Percentiles rank a stretch among this genome's conserved stretches.
These are phyloP conservation scores for Pichia sp. DNA, from an alignment of 1,139 yeast genomes.

Conservation along the genomic window DNA sequence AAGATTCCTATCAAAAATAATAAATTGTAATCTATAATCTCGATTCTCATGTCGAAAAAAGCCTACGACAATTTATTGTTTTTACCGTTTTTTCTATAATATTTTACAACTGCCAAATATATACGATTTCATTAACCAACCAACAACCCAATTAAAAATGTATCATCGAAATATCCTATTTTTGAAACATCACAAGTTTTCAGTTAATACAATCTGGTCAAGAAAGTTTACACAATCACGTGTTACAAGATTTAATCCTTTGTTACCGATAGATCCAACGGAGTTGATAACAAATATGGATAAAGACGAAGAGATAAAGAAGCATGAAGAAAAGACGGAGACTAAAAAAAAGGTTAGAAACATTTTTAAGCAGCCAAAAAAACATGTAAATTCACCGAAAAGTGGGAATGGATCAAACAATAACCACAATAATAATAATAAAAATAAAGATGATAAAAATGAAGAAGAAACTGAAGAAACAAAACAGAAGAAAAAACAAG, in stretches of 20 bases:
- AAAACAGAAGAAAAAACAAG: constrained; percentile 10
- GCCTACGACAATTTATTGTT: too few species aligned
- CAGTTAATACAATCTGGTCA: background rate
- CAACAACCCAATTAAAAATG: background rate
- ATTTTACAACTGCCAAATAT: too few species aligned
- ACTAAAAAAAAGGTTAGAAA: constrained; percentile 5
- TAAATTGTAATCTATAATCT: too few species aligned
- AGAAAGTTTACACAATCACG: constrained; percentile 2
- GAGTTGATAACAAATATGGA: constrained; percentile 12
- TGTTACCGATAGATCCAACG: constrained; percentile 29
- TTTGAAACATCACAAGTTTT: background rate
- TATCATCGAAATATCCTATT: background rate
- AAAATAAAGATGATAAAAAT: constrained; percentile 1
- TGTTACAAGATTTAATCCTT: constrained; percentile 25
- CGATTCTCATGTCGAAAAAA: too few species aligned
- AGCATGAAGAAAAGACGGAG: constrained; percentile 3
- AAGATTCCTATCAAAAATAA: too few species aligned
- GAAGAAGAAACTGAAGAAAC: constrained; percentile 9
- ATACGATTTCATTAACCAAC: background rate
- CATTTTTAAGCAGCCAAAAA: background rate
- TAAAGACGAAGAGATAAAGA: constrained; percentile 10
- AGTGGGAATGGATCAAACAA: background rate
- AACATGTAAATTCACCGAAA: background rate
- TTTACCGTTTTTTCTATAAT: too few species aligned
- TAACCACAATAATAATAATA: background rate